A percentile compares a stretch with the other conserved stretches of the same genome.
These are phyloP conservation scores for Geosmithia flava DNA, from an alignment of 2,329 filamentous ascomycete species.

Conservation along the genomic window DNA sequence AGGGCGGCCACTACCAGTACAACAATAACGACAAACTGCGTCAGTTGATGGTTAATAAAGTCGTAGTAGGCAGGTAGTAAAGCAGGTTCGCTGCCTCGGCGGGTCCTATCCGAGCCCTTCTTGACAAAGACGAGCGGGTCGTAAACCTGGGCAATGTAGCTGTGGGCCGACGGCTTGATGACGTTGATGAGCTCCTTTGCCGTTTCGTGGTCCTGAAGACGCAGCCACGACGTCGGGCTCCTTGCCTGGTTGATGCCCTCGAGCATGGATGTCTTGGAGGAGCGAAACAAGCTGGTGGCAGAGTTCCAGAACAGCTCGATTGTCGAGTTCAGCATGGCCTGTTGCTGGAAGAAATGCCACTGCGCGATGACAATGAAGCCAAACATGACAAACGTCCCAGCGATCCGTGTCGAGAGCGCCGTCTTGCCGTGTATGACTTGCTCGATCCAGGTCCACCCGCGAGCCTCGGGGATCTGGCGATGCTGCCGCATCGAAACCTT, in stretches of 20 bases:
- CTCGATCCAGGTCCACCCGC: slow-evolving; percentile 36
- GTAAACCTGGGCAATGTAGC: slow-evolving; percentile 62
- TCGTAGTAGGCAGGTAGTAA: slow-evolving; percentile 40
- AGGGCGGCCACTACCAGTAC: slow-evolving; percentile 52
- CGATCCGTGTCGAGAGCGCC: slow-evolving; percentile 60
- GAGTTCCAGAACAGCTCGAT: slow-evolving; percentile 3
- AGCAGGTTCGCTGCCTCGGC: slow-evolving; percentile 25
- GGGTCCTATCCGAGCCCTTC: slow-evolving; percentile 53
- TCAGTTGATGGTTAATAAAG: slow-evolving; percentile 48
- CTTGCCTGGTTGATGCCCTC: slow-evolving; percentile 60
- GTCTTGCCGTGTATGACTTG: slow-evolving; percentile 51
- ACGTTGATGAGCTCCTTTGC: slow-evolving; percentile 66
- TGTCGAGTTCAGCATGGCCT: slow-evolving; percentile 22
- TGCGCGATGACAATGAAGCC: slow-evolving; percentile 63
- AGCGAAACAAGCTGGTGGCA: slow-evolving; percentile 11
- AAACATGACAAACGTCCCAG: slow-evolving; percentile 60
- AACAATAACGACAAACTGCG: slow-evolving; percentile 49
- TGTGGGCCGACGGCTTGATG: slow-evolving; percentile 58
- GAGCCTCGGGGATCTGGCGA: neutral
- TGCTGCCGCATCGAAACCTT: slow-evolving; percentile 31
- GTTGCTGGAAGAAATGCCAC: slow-evolving; percentile 63
- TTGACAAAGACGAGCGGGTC: slow-evolving; percentile 64
- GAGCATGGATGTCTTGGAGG: slow-evolving; percentile 26
- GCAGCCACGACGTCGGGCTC: slow-evolving; percentile 65
- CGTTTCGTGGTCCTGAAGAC: slow-evolving; percentile 67